Evolutionary conservation across 805 yeast genomes (phyloP), one percentile per base, ranked within the genome.

Genomic region (Nakazawaea molendinolei): DNA sequence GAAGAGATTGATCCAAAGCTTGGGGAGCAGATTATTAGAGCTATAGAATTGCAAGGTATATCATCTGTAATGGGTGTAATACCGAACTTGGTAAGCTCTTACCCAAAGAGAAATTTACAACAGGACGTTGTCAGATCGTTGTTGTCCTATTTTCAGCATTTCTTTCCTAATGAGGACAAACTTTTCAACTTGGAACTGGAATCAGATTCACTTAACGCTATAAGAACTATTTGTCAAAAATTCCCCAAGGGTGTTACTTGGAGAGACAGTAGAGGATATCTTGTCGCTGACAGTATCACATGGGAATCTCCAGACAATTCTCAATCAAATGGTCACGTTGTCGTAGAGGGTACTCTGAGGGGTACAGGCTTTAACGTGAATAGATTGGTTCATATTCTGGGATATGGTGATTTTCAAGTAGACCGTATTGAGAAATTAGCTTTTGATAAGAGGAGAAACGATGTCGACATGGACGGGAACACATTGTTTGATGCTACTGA

Each of bases 251-350:
- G 85, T 1, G 67, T 94, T 31, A 74, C 74, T 17, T 92, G 98
- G 97, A 79, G 97, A 61, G 97, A 90, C 48, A 61, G 78, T n/a
- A 69, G 98, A 52, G 90, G 95, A 6, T 92, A 87, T 61, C 36
- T 92, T 36, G 69, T 92, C 8, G 89, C 94, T 2, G 94, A 87
- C 46, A 51, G 58, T 4, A 66, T 83, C 1, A 46, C 55, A 16
- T 72, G 72, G 65, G 49, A 58, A 4, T 39, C 45, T 8, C 45
- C 38, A 25, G 49, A 45, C 38, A 45, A 49, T 28, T 66, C 64
- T 6, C 50, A 62, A 20, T 28, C 39, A 14, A 59, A 58, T 21
- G 67, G 68, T 3, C 44, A 52, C 5, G 53, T 87, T 25, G 72
- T 73, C 5, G 71, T 92, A 5, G 81, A 79, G 52, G 99, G 98